Evolutionary conservation across 345 rosid genomes (phyloP), one percentile per base, ranked within the genome.

Genomic region (Ricinus communis): DNA sequence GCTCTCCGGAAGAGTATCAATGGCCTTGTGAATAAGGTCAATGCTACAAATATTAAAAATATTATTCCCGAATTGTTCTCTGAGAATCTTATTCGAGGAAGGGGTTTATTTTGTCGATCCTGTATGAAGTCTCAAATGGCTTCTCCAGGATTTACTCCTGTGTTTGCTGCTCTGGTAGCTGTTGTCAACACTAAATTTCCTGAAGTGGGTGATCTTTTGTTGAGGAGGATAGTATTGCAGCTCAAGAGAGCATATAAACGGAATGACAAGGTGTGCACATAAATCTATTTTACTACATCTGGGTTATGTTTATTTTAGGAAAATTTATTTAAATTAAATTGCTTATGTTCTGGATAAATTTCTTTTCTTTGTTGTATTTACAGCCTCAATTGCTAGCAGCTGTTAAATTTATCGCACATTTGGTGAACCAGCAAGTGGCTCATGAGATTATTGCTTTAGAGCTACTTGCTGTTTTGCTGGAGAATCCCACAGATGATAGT

Each of bases 91-190:
- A 90, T 94, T 53, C 78, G 97, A 38, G 97, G 97, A 62, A 85
- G 97, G 56, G 99, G 97, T 57, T 91, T 94, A 33, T 91, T 94
- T 71, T 90, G 96, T 69, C 86, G 97, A 25, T 91, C 96, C 0
- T 95, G 97, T 79, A 84, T 92, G 93, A 94, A 95, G 74, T 94
- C 99, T 25, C 99, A 94, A 70, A 90, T 94, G 95, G 97, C 99
- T 21, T 94, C 97, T 65, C 92, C 99, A 0, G 87, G 88, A 24
- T 92, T 90, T 75, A 95, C 99, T 0, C 90, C 91, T 78, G 93
- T 95, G 31, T 92, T 95, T 85, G 81, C 97, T 13, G 97, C 99
- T 54, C 58, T 90, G 58, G 96, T 84, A 18, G 90, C 99, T 63
- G 90, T 95, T 71, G 87, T 90, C 5, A 95, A 95, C 66, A 83